Conservation (phyloP, 805 yeast species). For the Cyberlindnera subsufficiens region DNA sequence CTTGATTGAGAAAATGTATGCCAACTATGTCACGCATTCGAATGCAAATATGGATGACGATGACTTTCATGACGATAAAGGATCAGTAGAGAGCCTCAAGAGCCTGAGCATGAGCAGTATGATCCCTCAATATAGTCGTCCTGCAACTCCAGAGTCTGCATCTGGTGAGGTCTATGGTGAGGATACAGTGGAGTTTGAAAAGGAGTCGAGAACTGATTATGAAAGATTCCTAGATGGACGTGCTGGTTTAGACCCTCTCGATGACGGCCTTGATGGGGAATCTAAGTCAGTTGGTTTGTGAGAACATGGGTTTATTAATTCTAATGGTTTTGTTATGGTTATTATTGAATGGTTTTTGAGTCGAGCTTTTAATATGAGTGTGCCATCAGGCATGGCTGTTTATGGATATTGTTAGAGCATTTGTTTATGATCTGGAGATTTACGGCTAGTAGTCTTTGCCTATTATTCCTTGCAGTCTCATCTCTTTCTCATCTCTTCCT, state of each 20-base stretch:
- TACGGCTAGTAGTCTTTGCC: no score
- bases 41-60: constrained; percentile 3
- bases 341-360: no score
- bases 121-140: constrained; percentile 23
- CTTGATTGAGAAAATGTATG: constrained; percentile 30
- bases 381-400: no score
- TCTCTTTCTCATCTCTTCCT: no score
- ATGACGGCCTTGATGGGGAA: not conserved
- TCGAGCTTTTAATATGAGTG: no score
- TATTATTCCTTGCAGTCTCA: no score
- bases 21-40: constrained; percentile 15
- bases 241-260: not conserved
- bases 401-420: no score
- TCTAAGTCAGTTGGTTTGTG: not conserved
- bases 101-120: constrained; percentile 23
- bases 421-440: no score
- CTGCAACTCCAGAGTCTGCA: constrained; percentile 4
- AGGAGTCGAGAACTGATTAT: constrained; percentile 18
- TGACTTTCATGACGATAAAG: constrained; percentile 10
- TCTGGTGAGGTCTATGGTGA: constrained; percentile 6
- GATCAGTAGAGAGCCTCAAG: constrained; percentile 15
- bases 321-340: not conserved
- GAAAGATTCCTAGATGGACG: constrained; percentile 14
- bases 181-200: constrained; percentile 13
- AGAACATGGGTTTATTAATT: no score